Evolutionary conservation across 371 early-diverging fungal species (phyloP).

Genomic region (Mucor saturninus): DNA sequence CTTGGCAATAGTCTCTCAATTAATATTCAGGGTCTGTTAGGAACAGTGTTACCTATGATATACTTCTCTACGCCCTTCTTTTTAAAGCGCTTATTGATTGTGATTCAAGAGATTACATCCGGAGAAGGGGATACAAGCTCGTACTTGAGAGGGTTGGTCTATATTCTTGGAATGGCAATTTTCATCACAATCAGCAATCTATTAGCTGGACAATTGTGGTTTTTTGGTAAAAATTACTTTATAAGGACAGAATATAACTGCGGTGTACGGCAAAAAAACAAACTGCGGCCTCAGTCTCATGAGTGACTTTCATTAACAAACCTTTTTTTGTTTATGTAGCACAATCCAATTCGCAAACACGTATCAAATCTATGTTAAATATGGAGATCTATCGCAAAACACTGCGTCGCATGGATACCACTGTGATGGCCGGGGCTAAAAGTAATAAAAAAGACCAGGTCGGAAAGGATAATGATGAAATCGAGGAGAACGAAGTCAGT

Average conservation of each 20-base stretch:
- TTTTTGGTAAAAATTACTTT: slow-evolving; percentile 35
- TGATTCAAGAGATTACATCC: slow-evolving; percentile 36
- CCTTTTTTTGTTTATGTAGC: slow-evolving; percentile 17
- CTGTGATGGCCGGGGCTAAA: slow-evolving; percentile 26
- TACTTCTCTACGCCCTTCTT: slow-evolving; percentile 44
- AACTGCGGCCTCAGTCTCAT: background rate
- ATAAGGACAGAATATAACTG: background rate
- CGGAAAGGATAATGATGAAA: slow-evolving; percentile 11
- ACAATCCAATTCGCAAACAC: slow-evolving; percentile 45
- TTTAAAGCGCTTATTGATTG: slow-evolving; percentile 33
- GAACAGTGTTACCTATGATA: slow-evolving; percentile 26
- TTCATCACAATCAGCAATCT: slow-evolving; percentile 37
- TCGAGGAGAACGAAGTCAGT: background rate
- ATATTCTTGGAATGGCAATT: slow-evolving; percentile 39
- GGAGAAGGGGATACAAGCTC: slow-evolving; percentile 9
- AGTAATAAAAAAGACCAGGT: slow-evolving; percentile 20
- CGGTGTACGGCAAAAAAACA: too few species aligned
- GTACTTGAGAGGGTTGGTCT: slow-evolving; percentile 41
- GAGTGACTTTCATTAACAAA: background rate
- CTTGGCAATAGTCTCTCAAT: slow-evolving; percentile 33
- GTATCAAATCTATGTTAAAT: slow-evolving; percentile 53
- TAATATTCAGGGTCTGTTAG: slow-evolving; percentile 24
- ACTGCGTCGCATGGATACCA: slow-evolving; percentile 36
- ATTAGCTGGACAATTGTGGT: slow-evolving; percentile 51
- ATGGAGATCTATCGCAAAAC: slow-evolving; percentile 64